Percentiles rank a stretch among this genome's conserved stretches.
phyloP scores from a whole-genome alignment of 2,329 filamentous ascomycete genomes.

The Sclerotinia sclerotiorum region DNA sequence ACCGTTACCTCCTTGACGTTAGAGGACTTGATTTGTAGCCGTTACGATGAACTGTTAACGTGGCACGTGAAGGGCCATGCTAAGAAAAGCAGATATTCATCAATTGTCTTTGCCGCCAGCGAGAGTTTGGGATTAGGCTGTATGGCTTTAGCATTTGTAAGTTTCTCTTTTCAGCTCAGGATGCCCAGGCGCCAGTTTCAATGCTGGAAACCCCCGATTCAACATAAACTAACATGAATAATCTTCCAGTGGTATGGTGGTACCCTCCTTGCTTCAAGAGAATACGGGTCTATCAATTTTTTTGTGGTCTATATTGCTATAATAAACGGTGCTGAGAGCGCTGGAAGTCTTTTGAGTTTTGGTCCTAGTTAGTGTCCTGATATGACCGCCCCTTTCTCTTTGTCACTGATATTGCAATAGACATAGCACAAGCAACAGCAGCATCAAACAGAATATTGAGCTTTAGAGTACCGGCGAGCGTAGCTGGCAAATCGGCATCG shows the following conservation, averaged over 20 bases:
- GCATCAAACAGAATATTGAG: constrained; percentile 60
- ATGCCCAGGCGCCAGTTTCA: not conserved
- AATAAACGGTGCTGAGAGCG: constrained; percentile 52
- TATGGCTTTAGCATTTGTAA: constrained; percentile 58
- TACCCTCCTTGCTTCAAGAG: constrained; percentile 30
- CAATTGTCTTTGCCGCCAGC: constrained; percentile 53
- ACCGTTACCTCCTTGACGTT: constrained; percentile 62
- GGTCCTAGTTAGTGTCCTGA: constrained; percentile 42
- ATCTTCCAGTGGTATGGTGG: constrained; percentile 49
- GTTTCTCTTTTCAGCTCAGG: constrained; percentile 40
- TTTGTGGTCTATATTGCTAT: constrained; percentile 56
- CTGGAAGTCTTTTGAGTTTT: constrained; percentile 54
- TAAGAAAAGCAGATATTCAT: constrained; percentile 49
- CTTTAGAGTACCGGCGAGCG: constrained; percentile 32
- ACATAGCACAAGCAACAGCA: constrained; percentile 58
- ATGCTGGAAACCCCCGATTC: not conserved
- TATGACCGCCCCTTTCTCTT: not conserved
- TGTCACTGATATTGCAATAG: constrained; percentile 19
- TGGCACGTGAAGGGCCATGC: constrained; percentile 51
- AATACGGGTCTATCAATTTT: constrained; percentile 49
- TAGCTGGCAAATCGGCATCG: constrained; percentile 18
- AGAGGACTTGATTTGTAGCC: constrained; percentile 54
- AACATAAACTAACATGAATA: not conserved
- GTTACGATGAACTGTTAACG: constrained; percentile 50
- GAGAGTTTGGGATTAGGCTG: constrained; percentile 57